phyloP scores from a whole-genome alignment of 306 rosid species.

The Gillenia trifoliata region DNA sequence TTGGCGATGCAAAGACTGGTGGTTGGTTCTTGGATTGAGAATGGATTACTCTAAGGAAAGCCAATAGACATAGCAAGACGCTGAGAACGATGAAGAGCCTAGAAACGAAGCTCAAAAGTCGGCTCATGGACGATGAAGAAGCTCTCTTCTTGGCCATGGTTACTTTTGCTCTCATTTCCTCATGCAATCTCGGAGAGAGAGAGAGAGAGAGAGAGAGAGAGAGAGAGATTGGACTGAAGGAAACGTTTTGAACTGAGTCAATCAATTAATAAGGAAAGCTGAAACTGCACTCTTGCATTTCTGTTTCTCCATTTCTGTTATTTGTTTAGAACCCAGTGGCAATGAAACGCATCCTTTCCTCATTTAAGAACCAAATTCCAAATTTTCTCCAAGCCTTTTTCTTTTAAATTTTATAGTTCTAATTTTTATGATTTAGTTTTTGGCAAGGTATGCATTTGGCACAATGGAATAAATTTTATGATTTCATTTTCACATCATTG shows the following conservation, averaged over 20 bases:
- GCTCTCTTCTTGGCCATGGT: conserved; percentile 25
- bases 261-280: not conserved
- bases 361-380: not conserved
- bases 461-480: too few relatives aligned
- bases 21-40: conserved; percentile 19
- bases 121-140: conserved; percentile 10
- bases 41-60: conserved; percentile 11
- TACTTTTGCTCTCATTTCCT: not conserved
- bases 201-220: not conserved
- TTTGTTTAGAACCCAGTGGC: not conserved
- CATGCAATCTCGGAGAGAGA: not conserved
- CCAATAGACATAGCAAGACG: conserved; percentile 13
- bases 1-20: not conserved
- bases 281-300: conserved; percentile 1
- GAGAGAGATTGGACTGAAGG: not conserved
- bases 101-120: not conserved
- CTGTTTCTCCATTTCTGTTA: conserved; percentile 12
- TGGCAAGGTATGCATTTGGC: not conserved
- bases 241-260: not conserved
- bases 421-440: not conserved
- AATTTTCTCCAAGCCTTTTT: not conserved
- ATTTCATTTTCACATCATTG: too few relatives aligned
- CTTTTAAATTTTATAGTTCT: not conserved
- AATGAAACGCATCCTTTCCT: not conserved
- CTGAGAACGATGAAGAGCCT: not conserved